Evolutionary conservation across 148 eudicot species (phyloP).

Genomic region (Vaccinium vitisidaea): DNA sequence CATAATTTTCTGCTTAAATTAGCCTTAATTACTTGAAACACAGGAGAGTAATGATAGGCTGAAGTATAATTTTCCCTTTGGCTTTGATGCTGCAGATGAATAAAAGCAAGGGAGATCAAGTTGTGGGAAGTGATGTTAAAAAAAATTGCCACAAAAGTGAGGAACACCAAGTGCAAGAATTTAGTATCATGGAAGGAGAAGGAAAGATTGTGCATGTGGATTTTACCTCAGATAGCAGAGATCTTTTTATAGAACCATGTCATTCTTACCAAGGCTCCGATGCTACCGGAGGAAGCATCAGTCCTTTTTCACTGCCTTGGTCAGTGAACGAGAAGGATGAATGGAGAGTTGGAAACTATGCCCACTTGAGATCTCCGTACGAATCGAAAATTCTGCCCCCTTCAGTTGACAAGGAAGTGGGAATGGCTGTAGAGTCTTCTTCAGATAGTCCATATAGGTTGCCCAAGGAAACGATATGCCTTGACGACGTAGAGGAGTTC

Average conservation of each 20-base stretch:
- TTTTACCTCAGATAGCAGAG: background rate
- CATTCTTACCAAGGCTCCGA: background rate
- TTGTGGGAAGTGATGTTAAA: background rate
- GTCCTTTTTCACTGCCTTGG: conserved; percentile 15
- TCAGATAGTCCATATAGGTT: conserved; percentile 26
- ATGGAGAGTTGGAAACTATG: background rate
- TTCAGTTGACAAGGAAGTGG: background rate
- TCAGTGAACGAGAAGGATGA: background rate
- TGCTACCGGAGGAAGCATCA: background rate
- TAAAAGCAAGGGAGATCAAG: conserved; percentile 4
- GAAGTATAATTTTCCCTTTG: background rate
- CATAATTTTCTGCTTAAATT: background rate
- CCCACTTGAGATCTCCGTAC: background rate
- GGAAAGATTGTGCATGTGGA: conserved; percentile 10
- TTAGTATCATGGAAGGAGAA: conserved; percentile 11
- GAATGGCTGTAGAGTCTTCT: conserved; percentile 20
- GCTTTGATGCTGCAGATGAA: background rate
- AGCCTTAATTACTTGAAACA: background rate
- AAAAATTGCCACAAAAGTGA: background rate
- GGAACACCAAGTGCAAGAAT: conserved; percentile 1
- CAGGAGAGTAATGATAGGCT: background rate
- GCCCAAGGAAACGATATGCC: conserved; percentile 34
- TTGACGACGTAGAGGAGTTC: conserved; percentile 64
- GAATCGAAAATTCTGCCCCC: background rate
- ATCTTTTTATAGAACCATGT: background rate